Evolutionary conservation across 1,139 yeast genomes (phyloP), one percentile per base, ranked within the genome.

Genomic region (Pichia cactophila): DNA sequence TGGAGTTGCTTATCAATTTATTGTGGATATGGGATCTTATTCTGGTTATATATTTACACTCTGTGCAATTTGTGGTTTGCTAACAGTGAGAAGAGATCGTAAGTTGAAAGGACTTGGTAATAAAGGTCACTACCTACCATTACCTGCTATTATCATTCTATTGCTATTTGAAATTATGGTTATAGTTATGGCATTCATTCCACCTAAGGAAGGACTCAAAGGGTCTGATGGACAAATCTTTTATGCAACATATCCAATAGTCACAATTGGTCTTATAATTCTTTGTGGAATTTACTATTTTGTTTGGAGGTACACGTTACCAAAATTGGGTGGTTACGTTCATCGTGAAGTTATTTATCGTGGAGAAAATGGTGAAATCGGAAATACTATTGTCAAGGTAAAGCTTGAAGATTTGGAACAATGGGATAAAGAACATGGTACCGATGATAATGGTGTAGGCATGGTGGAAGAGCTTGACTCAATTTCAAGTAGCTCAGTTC

Each of bases 1-100:
- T 2, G 78, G 77, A 31, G 73, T 70, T 54, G 77, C 77, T 5
- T 73, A 71, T 55, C 72, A 72, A 55, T 71, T 73, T 45, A 67
- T 73, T 43, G 60, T 62, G 16, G 62, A 62, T 45, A 52, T 65
- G 50, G 66, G 66, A 23, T 54, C 66, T 2, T 71, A 69, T 55
- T 60, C 72, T 5, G 58, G 63, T 28, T 65, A 70, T 51, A 62
- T 73, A 44, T 72, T 73, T 62, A 67, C 67, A 47, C 55, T 69
- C 31, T 58, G 68, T 26, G 59, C 70, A 45, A 66, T 66, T 17
- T 54, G 70, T 43, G 77, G 77, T 1, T 56, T 72, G 42, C 46
- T 72, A 41, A 57, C 58, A 31, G 63, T 71, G 20, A 65, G 77
- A 59, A 64, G 60, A 47, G 61, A 64, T 42, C 64, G 77, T 54